Base-by-base conservation (phyloP, 257 asterid species). In the Parsonsia alboflavescens region DNA sequence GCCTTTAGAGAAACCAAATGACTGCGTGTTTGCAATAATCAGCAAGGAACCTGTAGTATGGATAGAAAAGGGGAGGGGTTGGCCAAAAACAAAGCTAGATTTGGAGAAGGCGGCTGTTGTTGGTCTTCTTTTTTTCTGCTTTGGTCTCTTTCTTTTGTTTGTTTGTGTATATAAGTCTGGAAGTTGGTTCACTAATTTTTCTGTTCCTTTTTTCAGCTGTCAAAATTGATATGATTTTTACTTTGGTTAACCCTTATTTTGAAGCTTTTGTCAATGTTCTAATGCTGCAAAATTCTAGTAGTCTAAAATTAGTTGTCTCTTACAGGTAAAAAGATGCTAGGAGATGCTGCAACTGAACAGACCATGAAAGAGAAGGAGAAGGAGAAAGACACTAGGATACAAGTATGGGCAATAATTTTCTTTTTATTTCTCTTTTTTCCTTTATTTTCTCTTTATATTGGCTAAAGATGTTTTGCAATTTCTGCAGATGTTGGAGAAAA, bases 381-480 rank as follows among this genome's bases (percentile, higher is more conserved):
- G 80, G 92, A 90, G 83, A 88, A 84, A 79, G 96, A 89, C 67
- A 63, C 89, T 42, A 88, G 93, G 81, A 85, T 89, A 75, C 98
- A 92, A 68, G 91, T 80, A 45, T 86, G 15, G 13, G 11, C n/a
- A 48, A 30, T 44, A 54, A 21, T 11, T 45, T 44, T 16, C 11
- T 41, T 72, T 67, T 56, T 36, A 10, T 56, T 26, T 33, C 50
- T 56, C 7, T 21, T 30, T 12, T 58, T 45, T 17, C 12, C 48
- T 65, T 46, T 67, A 28, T 1, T 36, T 59, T 67, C 33, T 70
- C 10, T 57, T 11, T 74, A 21, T 46, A 44, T 57, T 56, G 30
- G 21, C 76, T 75, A 68, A 44, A 39, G 11, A 16, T 36, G 24
- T 74, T 49, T 1, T 42, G 3, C 13, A 66, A 62, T 52, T 62